phyloP scores from a whole-genome alignment of 176 grass and related monocot genomes.

The Hyparrhenia diplandra region DNA sequence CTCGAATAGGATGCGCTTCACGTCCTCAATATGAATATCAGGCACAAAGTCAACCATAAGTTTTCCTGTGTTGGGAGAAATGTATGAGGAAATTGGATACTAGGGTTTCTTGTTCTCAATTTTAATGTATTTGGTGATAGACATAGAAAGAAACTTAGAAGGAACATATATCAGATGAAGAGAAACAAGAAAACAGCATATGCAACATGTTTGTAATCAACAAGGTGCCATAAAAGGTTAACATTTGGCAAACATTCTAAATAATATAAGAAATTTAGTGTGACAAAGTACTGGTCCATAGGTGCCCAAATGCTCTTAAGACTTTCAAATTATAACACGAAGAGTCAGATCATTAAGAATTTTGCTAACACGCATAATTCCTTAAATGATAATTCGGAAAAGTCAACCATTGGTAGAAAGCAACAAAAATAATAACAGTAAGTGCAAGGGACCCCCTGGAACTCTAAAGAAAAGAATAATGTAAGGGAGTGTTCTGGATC shows the following conservation, averaged over 20 bases:
- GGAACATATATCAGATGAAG: background rate
- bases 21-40: slow-evolving; percentile 76
- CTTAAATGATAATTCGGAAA: background rate
- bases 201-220: background rate
- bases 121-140: background rate
- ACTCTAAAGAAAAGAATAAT: background rate
- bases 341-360: background rate
- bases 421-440: background rate
- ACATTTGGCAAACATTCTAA: background rate
- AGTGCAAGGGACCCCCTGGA: background rate
- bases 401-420: background rate
- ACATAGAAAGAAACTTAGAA: background rate
- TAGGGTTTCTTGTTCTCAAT: background rate
- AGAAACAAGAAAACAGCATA: background rate
- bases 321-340: background rate
- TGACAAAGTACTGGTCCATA: background rate
- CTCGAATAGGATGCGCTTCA: slow-evolving; percentile 61
- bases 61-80: slow-evolving; percentile 50
- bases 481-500: background rate
- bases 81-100: background rate
- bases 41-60: slow-evolving; percentile 82
- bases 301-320: background rate
- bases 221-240: slow-evolving; percentile 7
- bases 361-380: background rate
- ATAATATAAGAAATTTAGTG: slow-evolving; percentile 1